Evolutionary conservation across 1,284 basidiomycete genomes (phyloP), one percentile per base, ranked within the genome.

Genomic region (Tilletia walkeri): DNA sequence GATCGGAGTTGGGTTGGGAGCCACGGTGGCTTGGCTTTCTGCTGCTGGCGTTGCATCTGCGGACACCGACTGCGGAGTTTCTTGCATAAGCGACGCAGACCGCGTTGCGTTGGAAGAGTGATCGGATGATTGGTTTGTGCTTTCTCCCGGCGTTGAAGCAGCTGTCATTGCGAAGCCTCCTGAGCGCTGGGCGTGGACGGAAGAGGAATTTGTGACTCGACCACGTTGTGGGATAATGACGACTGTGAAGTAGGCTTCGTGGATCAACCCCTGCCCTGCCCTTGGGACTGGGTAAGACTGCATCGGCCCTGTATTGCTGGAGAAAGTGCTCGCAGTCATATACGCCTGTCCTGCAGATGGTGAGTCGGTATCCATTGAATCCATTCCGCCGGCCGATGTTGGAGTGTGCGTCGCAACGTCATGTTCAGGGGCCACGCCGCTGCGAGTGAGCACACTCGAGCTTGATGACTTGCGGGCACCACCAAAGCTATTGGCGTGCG

Each of bases 161-260:
- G 6, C 41, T 7, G 41, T 9, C 6, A 45, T 45, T 45, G 41
- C 41, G 41, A 45, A 45, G 41, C 41, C 3, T 9, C 41, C 41
- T 7, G 41, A 45, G 41, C 41, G 41, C 3, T 45, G 41, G 14
- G 41, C 41, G 14, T 45, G 6, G 6, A 3, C 41, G 9, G 41
- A 45, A 45, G 41, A 14, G 14, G 41, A 9, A 45, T 45, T 45
- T 7, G 41, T 45, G 41, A 45, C 41, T 9, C 41, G 41, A 14
- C 41, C 41, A 45, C 56, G 56, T 30, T 61, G 56, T 16, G 56
- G 56, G 24, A 30, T 61, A 7, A 61, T 61, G 24, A 61, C 36
- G 24, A 61, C 36, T n/a, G 56, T 61, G 36, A 34, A 61, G 36
- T 61, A 61, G 56, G 56, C 56, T 34, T 61, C 56, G 30, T 61